Evolutionary conservation across 257 asterid genomes (phyloP).

Genomic region (Asclepias syriaca): DNA sequence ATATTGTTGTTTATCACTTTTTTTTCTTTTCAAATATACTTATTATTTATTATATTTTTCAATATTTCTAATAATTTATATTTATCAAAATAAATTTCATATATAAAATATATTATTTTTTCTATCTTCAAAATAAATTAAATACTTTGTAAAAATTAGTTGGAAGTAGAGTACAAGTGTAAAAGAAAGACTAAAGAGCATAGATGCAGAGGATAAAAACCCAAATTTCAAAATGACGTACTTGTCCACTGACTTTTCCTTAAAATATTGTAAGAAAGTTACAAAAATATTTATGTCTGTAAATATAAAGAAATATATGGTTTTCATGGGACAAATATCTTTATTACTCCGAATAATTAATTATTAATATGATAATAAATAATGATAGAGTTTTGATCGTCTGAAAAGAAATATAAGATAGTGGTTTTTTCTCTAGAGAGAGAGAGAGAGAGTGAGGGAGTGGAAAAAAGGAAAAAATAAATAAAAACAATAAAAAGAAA

Average conservation of each 20-base stretch:
- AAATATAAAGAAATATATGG: slow-evolving; percentile 10
- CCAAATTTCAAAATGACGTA: slow-evolving; percentile 12
- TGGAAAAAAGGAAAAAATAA: too few relatives aligned
- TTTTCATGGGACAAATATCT: neutral
- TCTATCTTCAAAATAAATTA: too few relatives aligned
- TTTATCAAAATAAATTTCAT: too few relatives aligned
- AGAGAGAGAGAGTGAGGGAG: slow-evolving; percentile 19
- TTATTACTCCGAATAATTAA: neutral
- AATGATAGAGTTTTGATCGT: slow-evolving; percentile 17
- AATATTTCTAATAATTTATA: too few relatives aligned
- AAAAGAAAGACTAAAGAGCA: neutral
- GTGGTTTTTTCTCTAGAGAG: slow-evolving; percentile 11
- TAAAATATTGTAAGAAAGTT: neutral
- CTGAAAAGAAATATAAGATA: slow-evolving; percentile 6
- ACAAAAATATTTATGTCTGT: neutral
- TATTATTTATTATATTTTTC: too few relatives aligned
- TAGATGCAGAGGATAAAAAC: neutral
- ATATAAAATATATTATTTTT: too few relatives aligned
- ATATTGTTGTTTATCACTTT: too few relatives aligned
- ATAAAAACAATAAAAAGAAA: too few relatives aligned
- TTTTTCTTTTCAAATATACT: too few relatives aligned
- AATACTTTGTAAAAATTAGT: too few relatives aligned
- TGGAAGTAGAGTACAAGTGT: neutral
- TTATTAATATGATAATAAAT: slow-evolving; percentile 1
- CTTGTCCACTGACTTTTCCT: slow-evolving; percentile 13